These are phyloP conservation scores for Aspergillus eucalypticola DNA, from an alignment of 2,329 filamentous ascomycete species.

Conservation along the genomic window DNA sequence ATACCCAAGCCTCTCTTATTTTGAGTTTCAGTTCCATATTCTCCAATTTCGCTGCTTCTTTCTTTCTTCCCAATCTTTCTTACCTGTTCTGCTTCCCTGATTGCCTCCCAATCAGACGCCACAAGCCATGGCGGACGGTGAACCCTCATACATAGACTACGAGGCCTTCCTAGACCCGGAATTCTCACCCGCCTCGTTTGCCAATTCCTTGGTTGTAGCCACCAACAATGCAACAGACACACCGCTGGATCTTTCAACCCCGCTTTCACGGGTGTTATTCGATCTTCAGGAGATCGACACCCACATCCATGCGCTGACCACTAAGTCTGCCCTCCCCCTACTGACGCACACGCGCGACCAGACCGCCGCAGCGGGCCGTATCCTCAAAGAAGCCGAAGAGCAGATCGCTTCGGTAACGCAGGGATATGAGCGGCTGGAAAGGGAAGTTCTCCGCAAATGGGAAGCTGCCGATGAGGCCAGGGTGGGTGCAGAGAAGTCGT, in stretches of 20 bases:
- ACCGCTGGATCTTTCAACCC: slow-evolving; percentile 88
- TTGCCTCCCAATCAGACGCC: background rate
- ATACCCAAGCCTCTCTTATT: slow-evolving; percentile 10
- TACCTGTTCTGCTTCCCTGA: background rate
- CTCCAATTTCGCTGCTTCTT: background rate
- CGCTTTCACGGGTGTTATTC: slow-evolving; percentile 89
- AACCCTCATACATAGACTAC: slow-evolving; percentile 90
- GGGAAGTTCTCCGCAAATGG: slow-evolving; percentile 82
- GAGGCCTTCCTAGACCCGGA: slow-evolving; percentile 81
- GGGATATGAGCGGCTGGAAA: slow-evolving; percentile 81
- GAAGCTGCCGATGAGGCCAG: slow-evolving; percentile 82
- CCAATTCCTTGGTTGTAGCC: slow-evolving; percentile 81
- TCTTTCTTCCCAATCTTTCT: background rate
- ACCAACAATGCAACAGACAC: slow-evolving; percentile 93
- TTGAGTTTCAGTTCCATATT: slow-evolving; percentile 2
- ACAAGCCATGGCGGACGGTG: slow-evolving; percentile 37
- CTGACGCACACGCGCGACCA: slow-evolving; percentile 75
- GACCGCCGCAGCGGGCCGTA: slow-evolving; percentile 68
- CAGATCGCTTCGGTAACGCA: slow-evolving; percentile 80
- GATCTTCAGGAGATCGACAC: slow-evolving; percentile 97
- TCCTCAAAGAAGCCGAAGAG: slow-evolving; percentile 74
- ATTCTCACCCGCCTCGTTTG: slow-evolving; percentile 80
- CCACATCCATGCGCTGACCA: slow-evolving; percentile 87
- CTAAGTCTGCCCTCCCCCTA: slow-evolving; percentile 77
- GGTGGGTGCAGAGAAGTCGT: slow-evolving; percentile 73